Evolutionary conservation across 2,329 filamentous ascomycete species (phyloP).

Genomic region (Sporothrix pallida): DNA sequence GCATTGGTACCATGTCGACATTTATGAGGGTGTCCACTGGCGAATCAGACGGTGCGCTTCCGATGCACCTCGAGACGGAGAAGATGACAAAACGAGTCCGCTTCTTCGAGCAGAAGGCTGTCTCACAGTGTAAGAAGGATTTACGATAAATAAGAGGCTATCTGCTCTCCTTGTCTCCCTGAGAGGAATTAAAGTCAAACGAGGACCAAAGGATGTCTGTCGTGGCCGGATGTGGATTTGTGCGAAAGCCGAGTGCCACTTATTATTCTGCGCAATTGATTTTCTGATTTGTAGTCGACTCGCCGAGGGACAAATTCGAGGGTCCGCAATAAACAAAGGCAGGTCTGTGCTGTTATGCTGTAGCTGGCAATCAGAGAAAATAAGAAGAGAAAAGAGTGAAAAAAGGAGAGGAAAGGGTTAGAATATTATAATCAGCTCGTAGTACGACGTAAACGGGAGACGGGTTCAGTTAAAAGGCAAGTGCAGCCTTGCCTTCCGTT

Average conservation of each 20-base stretch:
- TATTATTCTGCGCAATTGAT: background rate
- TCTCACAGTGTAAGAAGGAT: background rate
- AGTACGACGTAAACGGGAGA: no score
- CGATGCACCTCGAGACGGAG: background rate
- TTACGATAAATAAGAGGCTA: background rate
- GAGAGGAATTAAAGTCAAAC: background rate
- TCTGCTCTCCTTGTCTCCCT: background rate
- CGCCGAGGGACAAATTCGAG: background rate
- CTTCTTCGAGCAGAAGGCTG: background rate
- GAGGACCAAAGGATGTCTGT: background rate
- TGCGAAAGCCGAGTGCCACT: background rate
- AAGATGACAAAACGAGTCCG: slow-evolving; percentile 12
- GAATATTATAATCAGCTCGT: background rate
- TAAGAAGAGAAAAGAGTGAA: background rate
- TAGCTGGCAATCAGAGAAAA: background rate
- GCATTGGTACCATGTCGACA: background rate
- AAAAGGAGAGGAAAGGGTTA: background rate
- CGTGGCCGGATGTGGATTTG: background rate
- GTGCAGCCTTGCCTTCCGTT: background rate
- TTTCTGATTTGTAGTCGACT: slow-evolving; percentile 23
- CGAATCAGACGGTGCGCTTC: background rate
- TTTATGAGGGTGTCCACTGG: background rate
- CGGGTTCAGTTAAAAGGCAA: background rate
- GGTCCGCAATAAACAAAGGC: background rate
- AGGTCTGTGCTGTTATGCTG: background rate